Evolutionary conservation across 2,329 filamentous ascomycete species (phyloP).

Genomic region (Colletotrichum sp.): DNA sequence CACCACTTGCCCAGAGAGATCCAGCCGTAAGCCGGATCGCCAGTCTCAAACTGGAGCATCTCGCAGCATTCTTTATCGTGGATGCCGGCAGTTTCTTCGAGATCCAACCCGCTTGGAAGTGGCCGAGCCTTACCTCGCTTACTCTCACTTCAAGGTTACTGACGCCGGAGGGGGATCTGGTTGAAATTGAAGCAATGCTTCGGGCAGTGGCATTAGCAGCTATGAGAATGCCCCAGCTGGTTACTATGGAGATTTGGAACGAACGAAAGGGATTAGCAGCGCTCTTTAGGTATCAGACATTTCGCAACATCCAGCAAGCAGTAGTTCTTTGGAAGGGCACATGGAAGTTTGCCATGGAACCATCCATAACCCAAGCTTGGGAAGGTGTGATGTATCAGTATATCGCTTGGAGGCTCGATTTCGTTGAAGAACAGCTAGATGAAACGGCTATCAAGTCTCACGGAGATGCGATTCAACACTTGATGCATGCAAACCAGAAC

Average conservation of each 20-base stretch:
- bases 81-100: conserved; percentile 34
- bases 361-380: conserved; percentile 29
- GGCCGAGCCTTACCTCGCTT: conserved; percentile 35
- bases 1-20: conserved; percentile 27
- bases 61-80: conserved; percentile 30
- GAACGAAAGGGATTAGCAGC: conserved; percentile 32
- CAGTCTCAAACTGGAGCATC: conserved; percentile 28
- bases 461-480: conserved; percentile 33
- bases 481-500: conserved; percentile 31
- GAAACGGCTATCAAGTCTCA: conserved; percentile 30
- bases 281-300: conserved; percentile 33
- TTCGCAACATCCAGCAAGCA: conserved; percentile 14
- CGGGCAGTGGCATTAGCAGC: conserved; percentile 28
- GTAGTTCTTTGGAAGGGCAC: conserved; percentile 32
- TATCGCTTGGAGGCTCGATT: conserved; percentile 20
- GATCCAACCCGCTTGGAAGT: conserved; percentile 26
- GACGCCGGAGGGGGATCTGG: conserved; percentile 21
- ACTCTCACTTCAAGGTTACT: conserved; percentile 34
- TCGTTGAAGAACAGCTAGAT: conserved; percentile 27
- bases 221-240: conserved; percentile 33
- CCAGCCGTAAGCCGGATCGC: conserved; percentile 22
- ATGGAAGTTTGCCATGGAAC: conserved; percentile 30
- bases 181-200: conserved; percentile 27
- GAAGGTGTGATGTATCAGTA: conserved; percentile 28
- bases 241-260: conserved; percentile 40